Percentiles rank a stretch among this genome's conserved stretches.
Conservation (phyloP, 163 green algal species). For the Botryococcus braunii region DNA sequence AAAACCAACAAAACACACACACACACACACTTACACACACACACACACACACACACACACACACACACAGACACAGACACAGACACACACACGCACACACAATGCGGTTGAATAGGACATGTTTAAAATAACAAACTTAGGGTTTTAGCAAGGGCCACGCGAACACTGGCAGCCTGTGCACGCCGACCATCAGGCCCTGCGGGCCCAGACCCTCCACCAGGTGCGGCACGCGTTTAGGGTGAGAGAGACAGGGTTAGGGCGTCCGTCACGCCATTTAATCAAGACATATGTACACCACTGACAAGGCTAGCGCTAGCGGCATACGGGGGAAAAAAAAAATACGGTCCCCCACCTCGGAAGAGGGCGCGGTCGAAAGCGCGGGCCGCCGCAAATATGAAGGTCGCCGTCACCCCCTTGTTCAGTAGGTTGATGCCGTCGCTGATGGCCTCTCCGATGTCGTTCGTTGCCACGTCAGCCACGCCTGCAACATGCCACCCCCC, state of each 20-base stretch:
- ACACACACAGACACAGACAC: too few species aligned
- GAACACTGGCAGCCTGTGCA: not conserved
- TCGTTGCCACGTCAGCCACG: not conserved
- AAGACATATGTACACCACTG: too few species aligned
- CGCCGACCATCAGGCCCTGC: slow-evolving; percentile 1
- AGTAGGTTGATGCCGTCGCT: slow-evolving; percentile 9
- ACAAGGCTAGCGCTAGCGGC: too few species aligned
- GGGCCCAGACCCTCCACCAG: slow-evolving; percentile 5
- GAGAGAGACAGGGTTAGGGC: not conserved
- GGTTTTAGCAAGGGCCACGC: too few species aligned
- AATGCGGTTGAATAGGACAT: too few species aligned
- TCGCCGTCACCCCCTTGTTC: slow-evolving; percentile 6
- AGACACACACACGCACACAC: too few species aligned
- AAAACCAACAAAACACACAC: too few species aligned
- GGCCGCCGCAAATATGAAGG: slow-evolving; percentile 1
- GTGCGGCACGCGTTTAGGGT: not conserved
- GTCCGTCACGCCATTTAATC: slow-evolving; percentile 4
- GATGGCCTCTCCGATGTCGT: slow-evolving; percentile 1
- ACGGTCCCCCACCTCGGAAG: not conserved
- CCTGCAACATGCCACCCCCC: too few species aligned
- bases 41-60: too few species aligned
- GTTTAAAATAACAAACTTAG: too few species aligned
- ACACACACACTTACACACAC: too few species aligned
- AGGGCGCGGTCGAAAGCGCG: slow-evolving; percentile 5
- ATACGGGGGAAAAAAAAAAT: too few species aligned